Conservation (phyloP, 1,139 yeast genomes). For the Debaryomycetaceae sp. region DNA sequence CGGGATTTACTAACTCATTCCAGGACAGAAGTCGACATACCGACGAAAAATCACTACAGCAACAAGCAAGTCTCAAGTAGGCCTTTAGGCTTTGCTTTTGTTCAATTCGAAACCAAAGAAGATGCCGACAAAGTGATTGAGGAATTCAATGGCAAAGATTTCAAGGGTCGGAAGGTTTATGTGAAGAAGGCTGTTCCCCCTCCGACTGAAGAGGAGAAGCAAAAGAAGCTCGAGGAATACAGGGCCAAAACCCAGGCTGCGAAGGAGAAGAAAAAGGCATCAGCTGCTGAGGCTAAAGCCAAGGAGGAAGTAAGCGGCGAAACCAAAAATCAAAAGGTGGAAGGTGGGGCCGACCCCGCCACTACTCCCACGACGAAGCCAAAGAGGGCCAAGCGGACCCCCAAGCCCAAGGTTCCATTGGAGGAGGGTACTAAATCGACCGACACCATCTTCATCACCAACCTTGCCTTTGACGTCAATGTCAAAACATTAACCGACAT, state of each 20-base stretch:
- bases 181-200: constrained; percentile 52
- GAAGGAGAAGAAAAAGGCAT: constrained; percentile 21
- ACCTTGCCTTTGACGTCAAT: constrained; percentile 47
- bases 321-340: background rate
- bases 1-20: constrained; percentile 1
- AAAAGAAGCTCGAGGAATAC: constrained; percentile 33
- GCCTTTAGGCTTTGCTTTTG: constrained; percentile 53
- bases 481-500: constrained; percentile 39
- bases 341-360: constrained; percentile 7
- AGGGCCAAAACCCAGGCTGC: constrained; percentile 30
- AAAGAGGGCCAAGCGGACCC: constrained; percentile 8
- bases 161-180: constrained; percentile 45
- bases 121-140: constrained; percentile 48
- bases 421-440: constrained; percentile 53
- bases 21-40: constrained; percentile 36
- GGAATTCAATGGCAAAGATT: constrained; percentile 38
- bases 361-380: constrained; percentile 10
- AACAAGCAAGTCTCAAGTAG: constrained; percentile 31
- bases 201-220: constrained; percentile 45
- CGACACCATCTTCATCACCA: constrained; percentile 56
- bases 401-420: constrained; percentile 29
- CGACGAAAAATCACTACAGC: constrained; percentile 31
- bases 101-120: constrained; percentile 43
- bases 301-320: constrained; percentile 6
- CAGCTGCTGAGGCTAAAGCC: constrained; percentile 12